Percentiles rank a stretch among this genome's conserved stretches.
Conservation (phyloP, 2,329 filamentous ascomycete genomes). For the Aspergillus ruber region DNA sequence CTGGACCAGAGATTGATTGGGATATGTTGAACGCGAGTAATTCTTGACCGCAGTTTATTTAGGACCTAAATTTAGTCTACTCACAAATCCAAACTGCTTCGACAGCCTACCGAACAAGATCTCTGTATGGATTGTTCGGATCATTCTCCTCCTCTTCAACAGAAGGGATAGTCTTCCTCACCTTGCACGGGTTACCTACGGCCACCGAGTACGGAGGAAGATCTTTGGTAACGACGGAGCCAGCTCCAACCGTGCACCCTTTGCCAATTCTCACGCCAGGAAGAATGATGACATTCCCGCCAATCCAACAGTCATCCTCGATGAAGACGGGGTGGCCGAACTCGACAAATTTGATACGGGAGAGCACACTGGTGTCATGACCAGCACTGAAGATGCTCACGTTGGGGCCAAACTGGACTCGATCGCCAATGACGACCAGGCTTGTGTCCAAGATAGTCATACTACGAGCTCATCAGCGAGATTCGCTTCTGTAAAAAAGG, state of each 20-base stretch:
- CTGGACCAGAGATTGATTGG: slow-evolving; percentile 9
- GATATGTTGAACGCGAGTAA: slow-evolving; percentile 3
- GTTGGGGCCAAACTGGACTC: slow-evolving; percentile 49
- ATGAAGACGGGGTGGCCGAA: slow-evolving; percentile 45
- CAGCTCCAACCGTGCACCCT: slow-evolving; percentile 37
- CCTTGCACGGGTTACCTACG: slow-evolving; percentile 19
- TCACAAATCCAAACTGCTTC: too few relatives aligned
- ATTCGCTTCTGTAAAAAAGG: not conserved
- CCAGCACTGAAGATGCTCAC: slow-evolving; percentile 49
- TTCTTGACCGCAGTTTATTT: not conserved
- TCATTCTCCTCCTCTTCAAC: slow-evolving; percentile 20
- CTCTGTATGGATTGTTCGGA: slow-evolving; percentile 15
- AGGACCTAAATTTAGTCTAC: not conserved
- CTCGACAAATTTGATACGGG: slow-evolving; percentile 44
- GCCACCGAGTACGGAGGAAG: slow-evolving; percentile 27
- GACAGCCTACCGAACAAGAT: slow-evolving; percentile 12
- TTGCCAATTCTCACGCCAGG: slow-evolving; percentile 39
- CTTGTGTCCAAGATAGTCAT: slow-evolving; percentile 49
- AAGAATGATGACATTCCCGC: slow-evolving; percentile 40
- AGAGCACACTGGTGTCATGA: slow-evolving; percentile 47
- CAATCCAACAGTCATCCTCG: slow-evolving; percentile 46
- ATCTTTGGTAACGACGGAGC: slow-evolving; percentile 35
- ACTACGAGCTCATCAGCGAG: slow-evolving; percentile 33
- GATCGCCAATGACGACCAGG: slow-evolving; percentile 48
- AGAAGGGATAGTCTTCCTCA: slow-evolving; percentile 18